Conservation (phyloP, 371 early-diverging fungal species). For the Capillidium heterosporum region DNA sequence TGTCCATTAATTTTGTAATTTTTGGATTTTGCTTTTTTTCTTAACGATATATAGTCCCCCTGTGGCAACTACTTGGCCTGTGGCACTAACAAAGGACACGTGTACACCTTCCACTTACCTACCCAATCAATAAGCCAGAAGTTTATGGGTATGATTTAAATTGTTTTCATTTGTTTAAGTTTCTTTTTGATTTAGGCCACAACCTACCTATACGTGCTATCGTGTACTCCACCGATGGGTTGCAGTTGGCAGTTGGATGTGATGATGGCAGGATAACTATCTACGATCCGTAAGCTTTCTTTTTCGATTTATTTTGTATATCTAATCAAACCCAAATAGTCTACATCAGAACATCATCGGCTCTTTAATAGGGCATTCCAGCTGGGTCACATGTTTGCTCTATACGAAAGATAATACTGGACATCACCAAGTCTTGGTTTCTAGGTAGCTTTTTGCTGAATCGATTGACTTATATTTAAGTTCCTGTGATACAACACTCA, state of each 20-base stretch:
- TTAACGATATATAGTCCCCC: neutral
- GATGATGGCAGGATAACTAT: conserved; percentile 4
- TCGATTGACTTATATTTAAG: neutral
- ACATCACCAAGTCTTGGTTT: neutral
- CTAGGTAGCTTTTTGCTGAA: neutral
- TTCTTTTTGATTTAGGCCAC: neutral
- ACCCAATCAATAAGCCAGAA: neutral
- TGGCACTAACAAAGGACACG: neutral
- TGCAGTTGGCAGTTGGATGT: neutral
- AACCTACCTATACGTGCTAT: neutral
- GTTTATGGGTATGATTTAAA: neutral
- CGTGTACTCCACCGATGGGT: neutral
- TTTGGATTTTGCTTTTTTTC: neutral
- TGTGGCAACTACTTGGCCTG: neutral
- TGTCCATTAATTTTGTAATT: conserved; percentile 1
- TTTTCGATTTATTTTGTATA: neutral
- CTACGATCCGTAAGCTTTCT: neutral
- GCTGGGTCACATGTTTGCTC: neutral
- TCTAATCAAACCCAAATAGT: neutral
- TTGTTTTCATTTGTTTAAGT: neutral
- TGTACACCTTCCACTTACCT: neutral
- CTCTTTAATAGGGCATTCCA: neutral
- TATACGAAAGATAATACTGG: neutral
- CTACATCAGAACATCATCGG: neutral
- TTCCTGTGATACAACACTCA: conserved; percentile 3